Evolutionary conservation across 345 rosid species (phyloP).

Genomic region (Salix arbutifolia): DNA sequence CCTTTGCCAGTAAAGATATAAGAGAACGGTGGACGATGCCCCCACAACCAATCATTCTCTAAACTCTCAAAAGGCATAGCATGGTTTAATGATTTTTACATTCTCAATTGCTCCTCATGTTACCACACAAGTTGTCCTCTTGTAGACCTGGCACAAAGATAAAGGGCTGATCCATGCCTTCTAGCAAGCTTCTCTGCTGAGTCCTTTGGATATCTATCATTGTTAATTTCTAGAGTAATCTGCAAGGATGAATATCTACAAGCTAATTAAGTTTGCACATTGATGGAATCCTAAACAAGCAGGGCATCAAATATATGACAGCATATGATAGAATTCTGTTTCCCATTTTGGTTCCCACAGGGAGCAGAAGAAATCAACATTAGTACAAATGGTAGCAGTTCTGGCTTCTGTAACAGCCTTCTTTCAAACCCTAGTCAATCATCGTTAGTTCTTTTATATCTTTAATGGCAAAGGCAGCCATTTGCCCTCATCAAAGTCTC

Average conservation of each 20-base stretch:
- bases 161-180: neutral
- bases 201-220: neutral
- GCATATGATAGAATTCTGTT: neutral
- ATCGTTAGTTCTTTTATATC: neutral
- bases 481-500: neutral
- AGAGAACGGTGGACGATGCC: neutral
- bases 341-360: neutral
- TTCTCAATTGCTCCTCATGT: neutral
- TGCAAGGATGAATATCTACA: neutral
- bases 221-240: neutral
- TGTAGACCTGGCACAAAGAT: neutral
- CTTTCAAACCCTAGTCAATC: neutral
- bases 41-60: neutral
- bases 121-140: neutral
- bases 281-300: neutral
- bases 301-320: neutral
- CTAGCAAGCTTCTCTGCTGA: neutral
- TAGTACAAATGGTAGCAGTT: neutral
- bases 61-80: neutral
- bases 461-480: too few relatives aligned
- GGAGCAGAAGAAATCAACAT: neutral
- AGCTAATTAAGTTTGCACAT: too few relatives aligned
- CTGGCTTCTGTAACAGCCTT: neutral
- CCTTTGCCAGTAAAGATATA: neutral
- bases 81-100: neutral